phyloP scores from a whole-genome alignment of 192 early-diverging fungal species.

The Backusella tuberculispora region DNA sequence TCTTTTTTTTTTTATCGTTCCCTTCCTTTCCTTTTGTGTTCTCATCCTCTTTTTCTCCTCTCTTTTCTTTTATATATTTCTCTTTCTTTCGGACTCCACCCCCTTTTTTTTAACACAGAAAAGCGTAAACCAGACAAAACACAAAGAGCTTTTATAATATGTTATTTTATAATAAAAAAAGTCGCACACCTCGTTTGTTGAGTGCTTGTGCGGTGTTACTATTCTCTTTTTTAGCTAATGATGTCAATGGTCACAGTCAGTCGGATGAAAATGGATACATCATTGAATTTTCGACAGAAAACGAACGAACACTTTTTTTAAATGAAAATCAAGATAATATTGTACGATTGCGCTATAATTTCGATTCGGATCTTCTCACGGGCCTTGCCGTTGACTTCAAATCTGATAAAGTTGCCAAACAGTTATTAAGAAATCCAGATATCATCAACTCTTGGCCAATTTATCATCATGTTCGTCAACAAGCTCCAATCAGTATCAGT shows the following conservation, averaged over 20 bases:
- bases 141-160: background rate
- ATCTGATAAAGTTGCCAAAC: slow-evolving; percentile 9
- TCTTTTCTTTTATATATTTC: background rate
- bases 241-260: background rate
- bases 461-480: slow-evolving; percentile 22
- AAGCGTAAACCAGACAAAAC: background rate
- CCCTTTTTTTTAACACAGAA: background rate
- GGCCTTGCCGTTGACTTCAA: slow-evolving; percentile 27
- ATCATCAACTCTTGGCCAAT: slow-evolving; percentile 35
- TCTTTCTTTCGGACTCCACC: background rate
- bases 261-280: slow-evolving; percentile 12
- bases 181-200: background rate
- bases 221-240: slow-evolving; percentile 11
- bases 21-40: background rate
- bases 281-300: slow-evolving; percentile 9
- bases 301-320: background rate
- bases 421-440: slow-evolving; percentile 12
- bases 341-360: slow-evolving; percentile 16
- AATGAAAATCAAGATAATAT: background rate
- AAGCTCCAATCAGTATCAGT: background rate
- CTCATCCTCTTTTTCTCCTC: background rate
- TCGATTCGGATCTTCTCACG: slow-evolving; percentile 25
- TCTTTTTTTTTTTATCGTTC: slow-evolving; percentile 1
- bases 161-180: slow-evolving; percentile 7
- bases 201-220: slow-evolving; percentile 1